Conservation (phyloP, 2,329 filamentous ascomycete species). For the Simplicillium sp. region DNA sequence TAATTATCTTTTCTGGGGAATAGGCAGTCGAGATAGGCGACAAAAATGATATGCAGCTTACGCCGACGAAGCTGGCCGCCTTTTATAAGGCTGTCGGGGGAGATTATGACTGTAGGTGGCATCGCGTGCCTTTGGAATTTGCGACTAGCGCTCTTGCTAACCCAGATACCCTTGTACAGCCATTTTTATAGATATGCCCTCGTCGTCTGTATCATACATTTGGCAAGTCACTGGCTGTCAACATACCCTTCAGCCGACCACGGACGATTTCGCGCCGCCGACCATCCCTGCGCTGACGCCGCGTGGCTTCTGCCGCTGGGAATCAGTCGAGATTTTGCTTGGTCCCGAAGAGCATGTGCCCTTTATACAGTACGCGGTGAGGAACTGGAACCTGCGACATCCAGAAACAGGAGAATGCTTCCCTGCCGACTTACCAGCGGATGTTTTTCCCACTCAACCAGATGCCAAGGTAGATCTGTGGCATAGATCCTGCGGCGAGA, state of each 20-base stretch:
- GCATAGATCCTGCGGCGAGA: slow-evolving; percentile 70
- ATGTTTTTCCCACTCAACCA: slow-evolving; percentile 60
- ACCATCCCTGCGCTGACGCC: slow-evolving; percentile 74
- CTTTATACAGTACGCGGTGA: slow-evolving; percentile 72
- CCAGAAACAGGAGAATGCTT: slow-evolving; percentile 65
- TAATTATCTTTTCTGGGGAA: slow-evolving; percentile 1
- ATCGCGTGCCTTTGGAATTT: too few species aligned
- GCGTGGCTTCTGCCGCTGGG: slow-evolving; percentile 85
- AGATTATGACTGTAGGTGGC: slow-evolving; percentile 57
- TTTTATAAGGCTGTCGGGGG: slow-evolving; percentile 70
- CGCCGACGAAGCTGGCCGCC: slow-evolving; percentile 60
- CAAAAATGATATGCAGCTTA: slow-evolving; percentile 41
- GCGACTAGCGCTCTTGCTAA: background rate
- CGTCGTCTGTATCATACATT: slow-evolving; percentile 75
- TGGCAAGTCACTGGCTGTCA: slow-evolving; percentile 88
- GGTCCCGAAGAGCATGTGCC: slow-evolving; percentile 81
- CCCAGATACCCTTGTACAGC: slow-evolving; percentile 24
- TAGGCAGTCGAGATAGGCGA: slow-evolving; percentile 52
- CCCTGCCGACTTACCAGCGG: slow-evolving; percentile 44
- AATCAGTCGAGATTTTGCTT: slow-evolving; percentile 81
- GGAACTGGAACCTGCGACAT: slow-evolving; percentile 66
- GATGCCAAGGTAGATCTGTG: slow-evolving; percentile 77
- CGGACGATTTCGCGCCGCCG: slow-evolving; percentile 64
- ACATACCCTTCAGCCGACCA: slow-evolving; percentile 71
- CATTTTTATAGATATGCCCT: slow-evolving; percentile 69